These are phyloP conservation scores for Didymella exigua DNA, from an alignment of 2,329 filamentous ascomycete genomes.

Conservation along the genomic window DNA sequence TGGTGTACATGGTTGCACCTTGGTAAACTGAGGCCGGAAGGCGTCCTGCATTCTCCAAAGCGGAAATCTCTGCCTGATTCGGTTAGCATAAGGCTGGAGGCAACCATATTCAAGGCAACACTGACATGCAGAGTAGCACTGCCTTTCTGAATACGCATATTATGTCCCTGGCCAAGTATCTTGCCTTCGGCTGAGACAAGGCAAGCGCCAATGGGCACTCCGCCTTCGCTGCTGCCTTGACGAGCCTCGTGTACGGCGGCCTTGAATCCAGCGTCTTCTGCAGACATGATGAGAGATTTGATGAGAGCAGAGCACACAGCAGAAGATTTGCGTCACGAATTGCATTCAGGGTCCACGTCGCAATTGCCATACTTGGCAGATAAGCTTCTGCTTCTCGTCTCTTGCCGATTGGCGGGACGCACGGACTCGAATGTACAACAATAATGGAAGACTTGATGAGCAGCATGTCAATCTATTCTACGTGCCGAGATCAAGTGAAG, in stretches of 20 bases:
- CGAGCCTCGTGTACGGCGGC: constrained; percentile 64
- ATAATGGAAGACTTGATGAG: constrained; percentile 4
- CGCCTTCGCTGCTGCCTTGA: constrained; percentile 61
- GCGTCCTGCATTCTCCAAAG: constrained; percentile 75
- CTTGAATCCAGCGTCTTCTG: constrained; percentile 56
- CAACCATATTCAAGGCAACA: neutral
- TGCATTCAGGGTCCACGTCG: constrained; percentile 17
- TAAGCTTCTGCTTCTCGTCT: constrained; percentile 21
- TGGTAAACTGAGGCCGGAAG: constrained; percentile 71
- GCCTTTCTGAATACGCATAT: constrained; percentile 74
- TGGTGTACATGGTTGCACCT: constrained; percentile 82
- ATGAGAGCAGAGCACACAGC: neutral
- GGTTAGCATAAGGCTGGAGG: neutral
- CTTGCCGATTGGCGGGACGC: constrained; percentile 20
- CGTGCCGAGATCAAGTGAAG: neutral
- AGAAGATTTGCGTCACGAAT: neutral
- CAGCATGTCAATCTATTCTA: constrained; percentile 1
- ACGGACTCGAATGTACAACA: constrained; percentile 1
- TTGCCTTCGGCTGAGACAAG: constrained; percentile 72
- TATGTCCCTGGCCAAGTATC: constrained; percentile 74
- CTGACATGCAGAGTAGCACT: constrained; percentile 73
- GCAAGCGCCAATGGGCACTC: constrained; percentile 64
- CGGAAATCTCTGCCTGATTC: constrained; percentile 72
- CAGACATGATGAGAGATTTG: constrained; percentile 28
- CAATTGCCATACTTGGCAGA: constrained; percentile 18